Conservation (phyloP, 2,329 filamentous ascomycete species). For the Pseudogymnoascus verrucosus region DNA sequence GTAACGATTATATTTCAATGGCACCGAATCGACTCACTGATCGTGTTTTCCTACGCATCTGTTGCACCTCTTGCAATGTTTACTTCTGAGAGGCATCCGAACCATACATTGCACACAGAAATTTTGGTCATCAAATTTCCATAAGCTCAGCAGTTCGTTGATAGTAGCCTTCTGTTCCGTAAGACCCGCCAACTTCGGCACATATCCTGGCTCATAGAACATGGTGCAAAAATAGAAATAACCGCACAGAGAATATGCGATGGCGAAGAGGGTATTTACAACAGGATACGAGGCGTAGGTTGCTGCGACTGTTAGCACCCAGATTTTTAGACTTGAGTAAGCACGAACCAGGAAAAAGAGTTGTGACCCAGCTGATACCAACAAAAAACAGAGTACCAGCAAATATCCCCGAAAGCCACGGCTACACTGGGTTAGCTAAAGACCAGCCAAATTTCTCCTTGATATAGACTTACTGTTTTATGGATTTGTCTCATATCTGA, state of each 20-base stretch:
- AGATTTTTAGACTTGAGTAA: neutral
- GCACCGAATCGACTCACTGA: conserved; percentile 57
- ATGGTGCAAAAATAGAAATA: conserved; percentile 89
- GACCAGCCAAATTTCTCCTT: neutral
- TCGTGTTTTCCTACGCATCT: conserved; percentile 95
- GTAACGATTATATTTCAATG: conserved; percentile 10
- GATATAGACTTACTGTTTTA: conserved; percentile 57
- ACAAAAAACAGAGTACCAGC: conserved; percentile 77
- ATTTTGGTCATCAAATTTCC: conserved; percentile 89
- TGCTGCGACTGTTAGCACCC: conserved; percentile 31
- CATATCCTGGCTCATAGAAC: conserved; percentile 82
- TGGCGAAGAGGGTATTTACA: conserved; percentile 67
- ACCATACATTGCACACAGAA: conserved; percentile 96
- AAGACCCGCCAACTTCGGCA: conserved; percentile 83
- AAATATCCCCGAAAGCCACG: conserved; percentile 91
- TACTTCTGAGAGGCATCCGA: conserved; percentile 82
- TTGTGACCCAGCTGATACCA: conserved; percentile 65
- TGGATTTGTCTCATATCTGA: conserved; percentile 84
- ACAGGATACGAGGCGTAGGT: conserved; percentile 61
- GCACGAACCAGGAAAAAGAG: conserved; percentile 60
- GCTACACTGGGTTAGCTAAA: conserved; percentile 41
- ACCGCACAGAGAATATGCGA: conserved; percentile 55
- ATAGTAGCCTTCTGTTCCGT: conserved; percentile 86
- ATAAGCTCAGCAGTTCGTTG: conserved; percentile 72
- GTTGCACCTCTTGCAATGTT: conserved; percentile 87